Base-by-base conservation (phyloP, 2,329 filamentous ascomycete species). In the Paramyrothecium sp. region DNA sequence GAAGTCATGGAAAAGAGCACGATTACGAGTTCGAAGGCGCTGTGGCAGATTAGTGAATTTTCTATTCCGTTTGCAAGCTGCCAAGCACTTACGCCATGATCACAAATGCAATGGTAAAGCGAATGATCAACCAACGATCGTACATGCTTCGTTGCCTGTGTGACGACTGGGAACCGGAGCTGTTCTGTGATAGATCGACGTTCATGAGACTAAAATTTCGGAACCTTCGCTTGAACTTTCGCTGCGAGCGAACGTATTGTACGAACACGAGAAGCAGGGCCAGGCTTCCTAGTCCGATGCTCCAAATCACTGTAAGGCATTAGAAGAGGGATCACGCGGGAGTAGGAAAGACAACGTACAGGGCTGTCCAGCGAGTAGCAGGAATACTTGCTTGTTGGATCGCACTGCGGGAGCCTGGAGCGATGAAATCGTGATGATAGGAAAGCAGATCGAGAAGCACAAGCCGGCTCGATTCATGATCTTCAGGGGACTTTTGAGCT, bases 81-180 rank as follows among this genome's bases (percentile, higher is more conserved):
- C 26, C 54, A n/a, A 59, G 58, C 22, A 54, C 69, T 61, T 59
- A 75, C 73, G 72, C 67, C 47, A 80, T 62, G 12, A 77, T 69
- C 3, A 74, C 56, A 56, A 80, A 80, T 2, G 71, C 77, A 13
- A 80, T 70, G 2, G 72, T 72, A 59, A 81, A 81, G 11, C 78
- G 75, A 7, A 74, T 67, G 7, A 81, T 62, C 5, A 81, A 69
- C 69, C 76, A 79, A 46, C 67, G 70, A 60, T 81, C 77, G 60
- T 80, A 81, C 11, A 79, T 77, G 23, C 67, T 60, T 55, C 48
- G 47, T 38, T 67, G 66, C 47, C 56, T 19, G 22, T 20, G 52
- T 52, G 54, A 12, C 10, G 30, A 22, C 8, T 34, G 44, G 2
- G 38, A 11, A 21, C 53, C 33, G 10, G 59, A 54, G 33, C 17